phyloP scores from a whole-genome alignment of 257 asterid genomes.

The Solanum phureja region DNA sequence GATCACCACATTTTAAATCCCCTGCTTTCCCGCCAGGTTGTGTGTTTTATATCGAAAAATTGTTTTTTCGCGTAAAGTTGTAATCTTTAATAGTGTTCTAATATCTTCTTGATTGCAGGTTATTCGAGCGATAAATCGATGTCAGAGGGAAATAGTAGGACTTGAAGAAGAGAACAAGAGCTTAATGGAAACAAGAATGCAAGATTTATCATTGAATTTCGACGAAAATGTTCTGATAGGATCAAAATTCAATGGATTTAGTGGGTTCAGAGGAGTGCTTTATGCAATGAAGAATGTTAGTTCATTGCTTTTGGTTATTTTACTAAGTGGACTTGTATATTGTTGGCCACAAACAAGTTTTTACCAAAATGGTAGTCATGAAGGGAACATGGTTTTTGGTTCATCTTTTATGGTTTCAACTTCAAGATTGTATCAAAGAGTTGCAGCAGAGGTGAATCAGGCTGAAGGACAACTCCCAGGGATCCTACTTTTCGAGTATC shows the following conservation, averaged over 20 bases:
- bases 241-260: constrained; percentile 56
- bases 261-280: constrained; percentile 61
- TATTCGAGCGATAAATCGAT: constrained; percentile 41
- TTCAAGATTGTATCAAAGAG: constrained; percentile 47
- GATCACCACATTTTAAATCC: constrained; percentile 27
- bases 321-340: constrained; percentile 56
- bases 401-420: constrained; percentile 38
- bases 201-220: constrained; percentile 32
- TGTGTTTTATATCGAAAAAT: not conserved
- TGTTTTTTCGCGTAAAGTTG: not conserved
- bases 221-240: constrained; percentile 36
- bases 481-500: constrained; percentile 50
- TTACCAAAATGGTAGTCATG: constrained; percentile 17
- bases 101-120: constrained; percentile 23
- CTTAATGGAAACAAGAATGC: constrained; percentile 46
- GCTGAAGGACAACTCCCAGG: constrained; percentile 32
- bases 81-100: not conserved
- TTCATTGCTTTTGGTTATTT: constrained; percentile 49
- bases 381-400: constrained; percentile 20
- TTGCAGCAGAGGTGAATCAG: constrained; percentile 23
- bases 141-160: constrained; percentile 50
- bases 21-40: constrained; percentile 74
- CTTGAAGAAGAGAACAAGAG: constrained; percentile 56
- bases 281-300: constrained; percentile 61
- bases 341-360: constrained; percentile 59